Evolutionary conservation across 164 flowering plant species (phyloP), one percentile per base, ranked within the genome.

Genomic region (Echeveria elegans): DNA sequence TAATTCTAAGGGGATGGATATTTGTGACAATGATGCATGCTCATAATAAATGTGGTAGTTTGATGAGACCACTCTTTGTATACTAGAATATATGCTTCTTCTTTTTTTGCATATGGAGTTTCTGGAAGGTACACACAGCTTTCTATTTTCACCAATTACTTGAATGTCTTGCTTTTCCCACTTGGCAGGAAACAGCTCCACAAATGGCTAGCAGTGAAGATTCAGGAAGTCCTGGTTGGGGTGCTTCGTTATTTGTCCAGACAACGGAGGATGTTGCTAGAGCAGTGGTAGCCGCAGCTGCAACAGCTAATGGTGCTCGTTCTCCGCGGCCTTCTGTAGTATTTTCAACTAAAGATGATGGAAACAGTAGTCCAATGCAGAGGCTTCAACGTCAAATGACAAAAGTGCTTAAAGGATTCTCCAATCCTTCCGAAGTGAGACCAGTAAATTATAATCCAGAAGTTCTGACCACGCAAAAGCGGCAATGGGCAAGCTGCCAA

Each of bases 401-500:
- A 23, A 88, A 72, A 76, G 83, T 82, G 10, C 41, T 95, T 3
- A 86, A 86, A 76, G 96, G 95, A n/a, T 81, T 86, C 37, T 85
- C 97, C 60, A 77, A 80, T 69, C 84, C 97, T 64, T 71, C 86
- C 45, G 88, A 88, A 71, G 82, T 72, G 67, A 88, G 81, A 78
- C 71, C 68, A 66, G 75, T 74, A 65, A 72, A 72, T 58, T 95
- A 92, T 76, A 95, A 95, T 71, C 99, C 99, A 16, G 99, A 95
- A 80, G 81, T 92, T 73, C 73, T 95, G 41, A 95, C 99, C 48
- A 92, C 84, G 76, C 94, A 78, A 74, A 95, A 95, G 77, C 96
- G 99, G 34, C 99, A 95, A 73, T 95, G 99, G 99, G 96, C 98
- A 65, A 90, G 77, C 74, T 84, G 85, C 78, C 99, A 95, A 76